These are phyloP conservation scores for Fonsecaea nubica DNA, from an alignment of 2,329 filamentous ascomycete genomes.

Conservation along the genomic window DNA sequence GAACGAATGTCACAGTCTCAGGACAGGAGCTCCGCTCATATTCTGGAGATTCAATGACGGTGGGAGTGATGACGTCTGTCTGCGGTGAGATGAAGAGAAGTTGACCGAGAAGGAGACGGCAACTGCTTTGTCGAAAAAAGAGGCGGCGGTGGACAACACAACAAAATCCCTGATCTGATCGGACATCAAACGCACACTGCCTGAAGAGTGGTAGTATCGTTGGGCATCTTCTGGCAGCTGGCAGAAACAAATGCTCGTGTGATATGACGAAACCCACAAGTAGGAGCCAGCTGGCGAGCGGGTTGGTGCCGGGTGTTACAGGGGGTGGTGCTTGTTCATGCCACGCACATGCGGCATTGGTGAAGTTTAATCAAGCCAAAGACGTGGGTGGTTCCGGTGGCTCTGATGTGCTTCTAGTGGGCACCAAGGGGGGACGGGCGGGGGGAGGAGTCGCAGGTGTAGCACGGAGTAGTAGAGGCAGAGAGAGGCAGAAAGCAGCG, in stretches of 20 bases:
- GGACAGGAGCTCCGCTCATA: not conserved
- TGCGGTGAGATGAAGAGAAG: not conserved
- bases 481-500: conserved; percentile 2
- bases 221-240: conserved; percentile 29
- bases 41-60: conserved; percentile 4
- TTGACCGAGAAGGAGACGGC: not conserved
- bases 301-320: conserved; percentile 6
- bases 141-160: conserved; percentile 1
- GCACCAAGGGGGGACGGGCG: not conserved
- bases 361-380: conserved; percentile 2
- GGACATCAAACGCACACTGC: conserved; percentile 13
- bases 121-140: not conserved
- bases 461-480: not conserved
- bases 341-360: conserved; percentile 5
- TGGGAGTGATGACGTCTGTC: not conserved
- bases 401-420: not conserved
- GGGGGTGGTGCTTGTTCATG: conserved; percentile 14
- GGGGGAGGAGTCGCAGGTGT: not conserved
- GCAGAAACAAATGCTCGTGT: conserved; percentile 32
- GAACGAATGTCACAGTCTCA: not conserved
- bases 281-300: not conserved
- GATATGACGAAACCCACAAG: conserved; percentile 34
- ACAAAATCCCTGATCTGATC: not conserved
- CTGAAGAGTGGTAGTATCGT: conserved; percentile 16
- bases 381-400: conserved; percentile 3